Conservation (phyloP, 805 yeast species). For the Kockiozyma suomiensis region DNA sequence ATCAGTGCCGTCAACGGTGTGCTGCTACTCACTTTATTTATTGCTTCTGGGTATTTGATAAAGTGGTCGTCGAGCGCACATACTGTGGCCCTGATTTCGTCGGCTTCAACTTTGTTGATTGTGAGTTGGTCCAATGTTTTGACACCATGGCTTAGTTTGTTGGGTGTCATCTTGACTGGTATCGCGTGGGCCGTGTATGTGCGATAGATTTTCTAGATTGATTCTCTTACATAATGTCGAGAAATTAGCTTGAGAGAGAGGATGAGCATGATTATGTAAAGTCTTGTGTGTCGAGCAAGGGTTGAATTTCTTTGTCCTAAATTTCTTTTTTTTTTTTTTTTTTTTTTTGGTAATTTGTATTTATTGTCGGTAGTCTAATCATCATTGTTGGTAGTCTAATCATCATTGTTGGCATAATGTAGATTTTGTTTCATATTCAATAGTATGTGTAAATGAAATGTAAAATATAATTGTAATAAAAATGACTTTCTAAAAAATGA, state of each 20-base stretch:
- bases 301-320: too few relatives aligned
- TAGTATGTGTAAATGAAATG: too few relatives aligned
- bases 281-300: too few relatives aligned
- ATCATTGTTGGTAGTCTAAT: not conserved
- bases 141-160: constrained; percentile 5
- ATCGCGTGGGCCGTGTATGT: constrained; percentile 31
- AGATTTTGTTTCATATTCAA: too few relatives aligned
- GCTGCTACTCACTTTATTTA: constrained; percentile 11
- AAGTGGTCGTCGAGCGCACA: constrained; percentile 31
- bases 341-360: not conserved
- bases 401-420: not conserved
- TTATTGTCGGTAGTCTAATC: not conserved
- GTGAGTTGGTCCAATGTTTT: constrained; percentile 9
- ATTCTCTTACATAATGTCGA: too few relatives aligned
- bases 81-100: constrained; percentile 29
- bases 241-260: too few relatives aligned
- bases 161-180: not conserved
- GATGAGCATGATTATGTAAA: too few relatives aligned
- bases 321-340: not conserved
- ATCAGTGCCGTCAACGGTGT: constrained; percentile 9
- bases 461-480: too few relatives aligned
- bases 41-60: constrained; percentile 28
- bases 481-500: too few relatives aligned
- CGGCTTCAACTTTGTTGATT: constrained; percentile 28
- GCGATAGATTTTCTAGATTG: too few relatives aligned